Evolutionary conservation across 23 red algal species (phyloP), one percentile per base, ranked within the genome.

Genomic region (Gracilariopsis chorda): DNA sequence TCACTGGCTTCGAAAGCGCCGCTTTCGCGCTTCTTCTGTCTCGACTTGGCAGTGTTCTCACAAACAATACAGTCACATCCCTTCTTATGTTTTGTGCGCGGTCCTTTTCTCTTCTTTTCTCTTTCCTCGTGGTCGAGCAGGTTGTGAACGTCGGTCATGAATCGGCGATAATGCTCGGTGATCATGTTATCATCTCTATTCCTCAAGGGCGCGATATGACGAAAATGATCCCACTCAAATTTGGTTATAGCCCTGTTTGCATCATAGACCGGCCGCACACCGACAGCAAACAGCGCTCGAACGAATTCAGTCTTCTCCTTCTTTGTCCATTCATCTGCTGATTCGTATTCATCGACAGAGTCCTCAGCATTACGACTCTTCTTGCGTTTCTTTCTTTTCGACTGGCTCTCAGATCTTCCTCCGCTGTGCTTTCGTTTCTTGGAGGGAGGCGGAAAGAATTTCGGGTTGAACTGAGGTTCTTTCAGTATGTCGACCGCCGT

Each of bases 191-290:
- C 91, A 16, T 80, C 70, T 80, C 83, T 94, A 35, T 94, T 85
- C 45, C 32, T 35, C 6, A 94, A 48, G 24, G 43, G 60, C 16
- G 82, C 91, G 14, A 94, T 86, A 23, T 52, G 68, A 23, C 91
- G 91, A 47, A 94, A 94, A 19, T 81, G 80, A 43, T 27, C 37
- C 91, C 91, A 94, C n/a, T 94, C 82, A 70, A 83, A 94, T 39
- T 77, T 64, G 4, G 64, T 79, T 23, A 78, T 70, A 5, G 57
- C 37, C 28, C 91, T 81, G 36, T 79, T 65, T 55, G 49, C 80
- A 41, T 77, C 91, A 41, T 79, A 68, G 48, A 94, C 53, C 23
- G 78, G 78, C 29, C 78, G 67, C 24, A 94, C 91, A 23, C 80
- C 91, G n/a, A 94, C 80, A 9, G 80, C 63, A 63, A 94, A 94